Conservation (phyloP, 2,329 filamentous ascomycete species). For the Pseudopithomyces chartarum region DNA sequence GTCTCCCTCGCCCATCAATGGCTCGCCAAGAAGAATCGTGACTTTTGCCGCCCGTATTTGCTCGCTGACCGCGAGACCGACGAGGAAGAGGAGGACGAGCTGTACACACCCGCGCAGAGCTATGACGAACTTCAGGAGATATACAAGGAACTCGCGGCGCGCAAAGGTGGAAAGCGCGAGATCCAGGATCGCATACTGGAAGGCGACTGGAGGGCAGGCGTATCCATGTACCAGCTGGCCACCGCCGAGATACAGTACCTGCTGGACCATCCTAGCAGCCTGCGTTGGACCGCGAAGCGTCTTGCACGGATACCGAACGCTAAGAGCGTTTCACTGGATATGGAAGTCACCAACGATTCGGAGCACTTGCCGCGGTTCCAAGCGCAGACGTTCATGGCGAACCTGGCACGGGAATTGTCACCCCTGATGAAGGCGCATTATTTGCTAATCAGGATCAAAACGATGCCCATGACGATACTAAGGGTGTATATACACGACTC, state of each 20-base stretch:
- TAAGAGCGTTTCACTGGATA: slow-evolving; percentile 29
- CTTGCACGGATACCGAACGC: slow-evolving; percentile 44
- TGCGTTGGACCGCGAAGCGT: slow-evolving; percentile 60
- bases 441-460: slow-evolving; percentile 73
- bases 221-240: slow-evolving; percentile 60
- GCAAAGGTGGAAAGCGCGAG: slow-evolving; percentile 59
- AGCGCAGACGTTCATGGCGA: slow-evolving; percentile 77
- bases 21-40: slow-evolving; percentile 70
- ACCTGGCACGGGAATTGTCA: slow-evolving; percentile 74
- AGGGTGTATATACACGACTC: slow-evolving; percentile 80
- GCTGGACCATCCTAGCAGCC: slow-evolving; percentile 56
- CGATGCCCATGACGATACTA: slow-evolving; percentile 73
- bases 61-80: slow-evolving; percentile 47
- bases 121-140: slow-evolving; percentile 67
- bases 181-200: slow-evolving; percentile 61
- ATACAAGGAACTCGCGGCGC: slow-evolving; percentile 45
- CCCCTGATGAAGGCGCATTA: slow-evolving; percentile 85
- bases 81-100: slow-evolving; percentile 65
- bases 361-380: slow-evolving; percentile 71
- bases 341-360: slow-evolving; percentile 47
- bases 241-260: slow-evolving; percentile 60
- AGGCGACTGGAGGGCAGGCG: slow-evolving; percentile 61
- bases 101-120: slow-evolving; percentile 71
- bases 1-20: slow-evolving; percentile 76
- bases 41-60: slow-evolving; percentile 65